Conservation (phyloP, 345 rosid genomes). For the Acer saccharum region DNA sequence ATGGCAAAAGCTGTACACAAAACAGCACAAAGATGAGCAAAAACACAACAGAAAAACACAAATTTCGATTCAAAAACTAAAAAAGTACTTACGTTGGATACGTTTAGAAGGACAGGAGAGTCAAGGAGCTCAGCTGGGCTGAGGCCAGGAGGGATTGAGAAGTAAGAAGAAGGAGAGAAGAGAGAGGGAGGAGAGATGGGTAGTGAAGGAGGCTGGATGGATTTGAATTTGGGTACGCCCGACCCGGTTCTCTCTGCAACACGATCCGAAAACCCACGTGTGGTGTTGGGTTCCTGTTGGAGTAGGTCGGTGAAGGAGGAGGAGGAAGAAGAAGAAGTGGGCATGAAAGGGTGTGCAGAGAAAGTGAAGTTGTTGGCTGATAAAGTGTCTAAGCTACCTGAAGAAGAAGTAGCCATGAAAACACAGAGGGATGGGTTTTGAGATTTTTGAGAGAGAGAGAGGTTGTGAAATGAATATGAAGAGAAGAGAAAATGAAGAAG, state of each 20-base stretch:
- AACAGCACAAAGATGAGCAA: background rate
- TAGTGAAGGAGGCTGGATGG: slow-evolving; percentile 74
- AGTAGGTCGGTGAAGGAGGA: slow-evolving; percentile 34
- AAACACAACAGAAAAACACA: background rate
- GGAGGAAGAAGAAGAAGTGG: slow-evolving; percentile 55
- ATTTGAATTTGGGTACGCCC: slow-evolving; percentile 83
- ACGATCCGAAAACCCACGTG: slow-evolving; percentile 40
- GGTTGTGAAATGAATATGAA: background rate
- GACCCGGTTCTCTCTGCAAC: slow-evolving; percentile 61
- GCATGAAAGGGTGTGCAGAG: slow-evolving; percentile 38
- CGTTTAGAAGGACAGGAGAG: slow-evolving; percentile 77
- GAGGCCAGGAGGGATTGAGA: slow-evolving; percentile 77
- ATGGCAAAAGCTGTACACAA: slow-evolving; percentile 66
- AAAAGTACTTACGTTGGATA: slow-evolving; percentile 53
- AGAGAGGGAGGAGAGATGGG: slow-evolving; percentile 70
- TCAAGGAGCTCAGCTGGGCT: slow-evolving; percentile 84
- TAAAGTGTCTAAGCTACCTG: slow-evolving; percentile 41
- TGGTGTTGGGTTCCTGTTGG: background rate
- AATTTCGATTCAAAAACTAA: background rate
- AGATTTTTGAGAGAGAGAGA: background rate
- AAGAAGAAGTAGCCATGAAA: slow-evolving; percentile 44
- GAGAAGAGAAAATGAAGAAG: background rate
- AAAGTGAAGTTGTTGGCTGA: slow-evolving; percentile 27
- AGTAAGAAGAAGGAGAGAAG: slow-evolving; percentile 73
- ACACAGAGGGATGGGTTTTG: background rate